These are phyloP conservation scores for Fusarium luffae DNA, from an alignment of 2,329 filamentous ascomycete species.

Conservation along the genomic window DNA sequence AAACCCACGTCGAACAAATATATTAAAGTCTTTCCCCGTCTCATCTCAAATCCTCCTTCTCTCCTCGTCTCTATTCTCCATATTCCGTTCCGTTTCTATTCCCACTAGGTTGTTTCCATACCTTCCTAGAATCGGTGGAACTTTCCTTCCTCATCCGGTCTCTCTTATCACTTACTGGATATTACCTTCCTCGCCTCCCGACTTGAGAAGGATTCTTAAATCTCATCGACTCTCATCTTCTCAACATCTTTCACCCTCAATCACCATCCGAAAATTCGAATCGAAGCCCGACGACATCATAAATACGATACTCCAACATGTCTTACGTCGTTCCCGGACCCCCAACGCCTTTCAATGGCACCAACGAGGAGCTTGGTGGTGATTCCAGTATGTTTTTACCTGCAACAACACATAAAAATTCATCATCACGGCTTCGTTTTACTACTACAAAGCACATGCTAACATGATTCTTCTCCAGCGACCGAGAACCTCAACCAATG, in stretches of 20 bases:
- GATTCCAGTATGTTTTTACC: constrained; percentile 74
- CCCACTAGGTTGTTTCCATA: constrained; percentile 23
- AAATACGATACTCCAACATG: constrained; percentile 54
- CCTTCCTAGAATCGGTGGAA: constrained; percentile 18
- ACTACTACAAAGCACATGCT: neutral
- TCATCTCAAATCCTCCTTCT: constrained; percentile 10
- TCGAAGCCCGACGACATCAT: constrained; percentile 7
- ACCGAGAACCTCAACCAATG: constrained; percentile 94
- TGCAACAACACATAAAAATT: neutral
- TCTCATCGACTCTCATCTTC: constrained; percentile 3
- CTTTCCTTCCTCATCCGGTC: constrained; percentile 23
- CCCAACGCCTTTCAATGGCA: constrained; percentile 71
- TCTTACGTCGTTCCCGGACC: constrained; percentile 70
- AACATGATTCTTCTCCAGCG: constrained; percentile 59
- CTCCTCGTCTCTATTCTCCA: constrained; percentile 7
- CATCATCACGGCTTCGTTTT: neutral
- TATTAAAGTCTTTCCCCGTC: constrained; percentile 35
- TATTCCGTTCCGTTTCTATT: constrained; percentile 20
- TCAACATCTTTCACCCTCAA: neutral
- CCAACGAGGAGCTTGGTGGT: constrained; percentile 73
- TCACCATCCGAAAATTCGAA: constrained; percentile 19
- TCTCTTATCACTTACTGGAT: constrained; percentile 12
- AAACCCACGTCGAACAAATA: constrained; percentile 19
- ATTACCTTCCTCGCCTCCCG: constrained; percentile 6
- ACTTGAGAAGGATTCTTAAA: constrained; percentile 10